Base-by-base conservation (phyloP, 208 protist species). In the Acanthamoeba sp. region DNA sequence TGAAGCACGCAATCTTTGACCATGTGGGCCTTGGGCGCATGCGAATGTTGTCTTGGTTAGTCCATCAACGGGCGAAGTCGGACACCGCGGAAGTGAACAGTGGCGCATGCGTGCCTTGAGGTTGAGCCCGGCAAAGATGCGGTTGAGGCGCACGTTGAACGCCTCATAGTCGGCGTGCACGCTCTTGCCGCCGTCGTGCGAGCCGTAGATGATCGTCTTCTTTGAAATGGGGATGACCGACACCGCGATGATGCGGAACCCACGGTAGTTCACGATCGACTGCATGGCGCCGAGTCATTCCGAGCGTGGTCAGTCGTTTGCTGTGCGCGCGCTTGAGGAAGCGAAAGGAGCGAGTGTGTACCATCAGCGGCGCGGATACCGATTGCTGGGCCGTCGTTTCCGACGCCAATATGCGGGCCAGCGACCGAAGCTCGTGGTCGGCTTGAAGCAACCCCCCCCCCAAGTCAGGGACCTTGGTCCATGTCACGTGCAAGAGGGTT, bases 161-260 rank as follows among this genome's bases (percentile, higher is more conserved):
- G 66, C 89, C 20, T 93, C 89, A 24, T 93, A 93, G 89, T 76
- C 89, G 18, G 89, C 64, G 42, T 93, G 89, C 1, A 93, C 89
- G n/a, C 64, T 82, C 62, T 57, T 84, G 18, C 89, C 89, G 3
- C 64, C 89, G 14, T 93, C 89, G n/a, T 93, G 89, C 7, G 89
- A 93, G 1, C 89, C 89, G 42, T 93, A 93, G 48, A 76, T 34
- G 50, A 93, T 93, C 6, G 89, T 93, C 14, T 84, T 24, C 16
- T 93, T 76, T 18, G 89, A 93, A 20, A 93, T 93, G 2, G 89
- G 89, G 36, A 93, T 76, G 27, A 93, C 52, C 22, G 89, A 93
- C 36, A 93, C 89, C 16, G 89, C 89, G 6, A 64, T 84, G 32
- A 93, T 59, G 29, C 89, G 89, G 52, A 93, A 93, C 7, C 89